Evolutionary conservation across 805 yeast species (phyloP).

Genomic region (Candida taoyuanica): DNA sequence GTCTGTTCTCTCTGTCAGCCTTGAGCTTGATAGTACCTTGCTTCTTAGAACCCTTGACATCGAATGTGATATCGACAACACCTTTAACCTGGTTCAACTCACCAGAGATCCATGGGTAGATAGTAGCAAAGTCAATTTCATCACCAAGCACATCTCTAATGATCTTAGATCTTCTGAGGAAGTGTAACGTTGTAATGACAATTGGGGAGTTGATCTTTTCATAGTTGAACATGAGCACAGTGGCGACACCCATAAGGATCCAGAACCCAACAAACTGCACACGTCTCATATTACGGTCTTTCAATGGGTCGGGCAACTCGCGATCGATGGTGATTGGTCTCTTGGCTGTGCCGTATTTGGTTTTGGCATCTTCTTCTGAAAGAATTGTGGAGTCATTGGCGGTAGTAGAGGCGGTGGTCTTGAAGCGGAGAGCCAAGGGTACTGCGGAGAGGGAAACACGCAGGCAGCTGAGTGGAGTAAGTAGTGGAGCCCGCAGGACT

Average conservation of each 20-base stretch:
- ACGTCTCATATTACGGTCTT: slow-evolving; percentile 47
- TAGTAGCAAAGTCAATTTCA: slow-evolving; percentile 65
- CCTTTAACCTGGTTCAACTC: slow-evolving; percentile 81
- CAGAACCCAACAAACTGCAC: slow-evolving; percentile 52
- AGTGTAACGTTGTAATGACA: slow-evolving; percentile 80
- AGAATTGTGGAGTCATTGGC: slow-evolving; percentile 5
- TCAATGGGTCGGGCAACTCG: slow-evolving; percentile 77
- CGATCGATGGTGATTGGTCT: slow-evolving; percentile 44
- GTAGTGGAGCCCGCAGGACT: slow-evolving; percentile 1
- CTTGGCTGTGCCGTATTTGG: slow-evolving; percentile 6
- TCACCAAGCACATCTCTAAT: slow-evolving; percentile 67
- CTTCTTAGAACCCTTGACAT: slow-evolving; percentile 61
- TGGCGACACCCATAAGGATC: slow-evolving; percentile 47
- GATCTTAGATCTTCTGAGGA: slow-evolving; percentile 66
- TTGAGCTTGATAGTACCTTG: slow-evolving; percentile 55
- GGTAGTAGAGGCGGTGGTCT: slow-evolving; percentile 2
- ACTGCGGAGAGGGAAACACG: background rate
- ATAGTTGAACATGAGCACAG: slow-evolving; percentile 78
- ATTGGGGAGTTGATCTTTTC: slow-evolving; percentile 90
- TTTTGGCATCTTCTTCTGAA: slow-evolving; percentile 7
- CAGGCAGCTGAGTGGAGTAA: background rate
- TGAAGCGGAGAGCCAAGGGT: slow-evolving; percentile 1
- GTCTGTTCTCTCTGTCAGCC: slow-evolving; percentile 63
- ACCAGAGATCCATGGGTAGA: slow-evolving; percentile 90
- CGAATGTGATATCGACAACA: slow-evolving; percentile 65